Conservation (phyloP, 2,329 filamentous ascomycete species). For the Nemania diffusa region DNA sequence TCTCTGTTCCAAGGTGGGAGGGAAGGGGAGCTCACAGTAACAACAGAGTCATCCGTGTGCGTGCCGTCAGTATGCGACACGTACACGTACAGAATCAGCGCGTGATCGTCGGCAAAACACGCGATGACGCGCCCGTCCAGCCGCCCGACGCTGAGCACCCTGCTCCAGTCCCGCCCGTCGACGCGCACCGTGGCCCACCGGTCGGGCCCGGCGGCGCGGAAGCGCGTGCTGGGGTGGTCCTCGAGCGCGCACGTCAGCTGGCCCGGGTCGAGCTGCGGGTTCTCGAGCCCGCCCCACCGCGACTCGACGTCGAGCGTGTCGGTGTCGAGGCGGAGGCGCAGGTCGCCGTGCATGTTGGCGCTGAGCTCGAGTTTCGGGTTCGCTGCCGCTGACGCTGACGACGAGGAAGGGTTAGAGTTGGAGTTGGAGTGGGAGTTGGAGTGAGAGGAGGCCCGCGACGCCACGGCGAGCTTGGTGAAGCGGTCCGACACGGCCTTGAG, state of each 20-base stretch:
- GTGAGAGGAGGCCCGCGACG: slow-evolving; percentile 40
- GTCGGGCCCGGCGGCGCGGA: slow-evolving; percentile 79
- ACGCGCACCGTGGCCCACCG: slow-evolving; percentile 91
- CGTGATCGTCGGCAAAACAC: slow-evolving; percentile 84
- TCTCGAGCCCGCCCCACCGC: slow-evolving; percentile 85
- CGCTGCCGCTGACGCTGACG: slow-evolving; percentile 36
- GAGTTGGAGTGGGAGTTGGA: no score
- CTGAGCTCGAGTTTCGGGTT: slow-evolving; percentile 81
- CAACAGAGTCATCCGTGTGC: slow-evolving; percentile 73
- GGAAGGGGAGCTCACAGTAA: slow-evolving; percentile 68
- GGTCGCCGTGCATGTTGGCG: slow-evolving; percentile 92
- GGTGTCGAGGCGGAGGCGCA: slow-evolving; percentile 82
- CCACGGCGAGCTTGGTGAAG: slow-evolving; percentile 85
- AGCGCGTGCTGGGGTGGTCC: slow-evolving; percentile 83
- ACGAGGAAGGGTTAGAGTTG: no score
- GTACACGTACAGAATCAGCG: slow-evolving; percentile 85
- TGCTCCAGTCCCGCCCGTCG: slow-evolving; percentile 93
- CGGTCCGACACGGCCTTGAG: slow-evolving; percentile 94
- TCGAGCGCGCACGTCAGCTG: slow-evolving; percentile 77
- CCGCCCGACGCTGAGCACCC: slow-evolving; percentile 90
- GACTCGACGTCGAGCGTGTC: slow-evolving; percentile 87
- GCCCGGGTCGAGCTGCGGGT: slow-evolving; percentile 85
- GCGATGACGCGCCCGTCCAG: slow-evolving; percentile 92
- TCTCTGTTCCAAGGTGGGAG: neutral
- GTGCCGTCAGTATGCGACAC: slow-evolving; percentile 76